phyloP scores from a whole-genome alignment of 106 monocot species.

The Allium fistulosum region DNA sequence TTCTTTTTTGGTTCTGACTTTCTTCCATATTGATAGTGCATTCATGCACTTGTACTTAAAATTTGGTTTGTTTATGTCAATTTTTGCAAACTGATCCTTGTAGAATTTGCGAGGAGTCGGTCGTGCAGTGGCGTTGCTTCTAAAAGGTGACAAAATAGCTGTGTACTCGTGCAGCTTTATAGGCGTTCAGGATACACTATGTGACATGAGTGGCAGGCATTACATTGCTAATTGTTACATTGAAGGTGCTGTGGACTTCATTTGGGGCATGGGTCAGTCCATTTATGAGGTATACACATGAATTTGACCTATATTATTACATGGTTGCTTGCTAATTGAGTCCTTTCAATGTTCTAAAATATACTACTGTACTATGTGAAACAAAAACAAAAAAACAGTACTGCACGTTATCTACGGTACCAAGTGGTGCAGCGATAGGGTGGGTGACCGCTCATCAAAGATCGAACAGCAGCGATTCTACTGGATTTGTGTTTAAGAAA shows the following conservation, averaged over 20 bases:
- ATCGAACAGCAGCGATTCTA: neutral
- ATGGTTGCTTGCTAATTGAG: neutral
- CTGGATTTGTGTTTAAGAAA: constrained; percentile 12
- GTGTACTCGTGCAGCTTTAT: constrained; percentile 17
- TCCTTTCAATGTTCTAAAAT: no score
- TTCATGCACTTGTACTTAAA: no score
- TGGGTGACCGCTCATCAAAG: constrained; percentile 12
- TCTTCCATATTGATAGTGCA: no score
- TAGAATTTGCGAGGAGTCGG: neutral
- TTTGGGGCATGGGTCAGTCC: constrained; percentile 13
- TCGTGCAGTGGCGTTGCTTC: constrained; percentile 5
- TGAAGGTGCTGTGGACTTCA: constrained; percentile 25
- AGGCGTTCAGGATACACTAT: constrained; percentile 23
- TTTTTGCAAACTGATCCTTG: no score
- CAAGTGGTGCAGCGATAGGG: neutral
- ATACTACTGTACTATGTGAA: neutral
- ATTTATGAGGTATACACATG: constrained; percentile 11
- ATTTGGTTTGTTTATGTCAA: no score
- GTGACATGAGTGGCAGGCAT: constrained; percentile 19
- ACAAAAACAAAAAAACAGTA: neutral
- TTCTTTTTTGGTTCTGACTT: no score
- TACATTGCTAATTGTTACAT: constrained; percentile 24
- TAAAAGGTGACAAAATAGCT: constrained; percentile 13
- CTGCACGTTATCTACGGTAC: constrained; percentile 1
- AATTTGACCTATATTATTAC: neutral